Evolutionary conservation across 192 early-diverging fungal genomes (phyloP), one percentile per base, ranked within the genome.

Genomic region (Jimgerdemannia flammicorona): DNA sequence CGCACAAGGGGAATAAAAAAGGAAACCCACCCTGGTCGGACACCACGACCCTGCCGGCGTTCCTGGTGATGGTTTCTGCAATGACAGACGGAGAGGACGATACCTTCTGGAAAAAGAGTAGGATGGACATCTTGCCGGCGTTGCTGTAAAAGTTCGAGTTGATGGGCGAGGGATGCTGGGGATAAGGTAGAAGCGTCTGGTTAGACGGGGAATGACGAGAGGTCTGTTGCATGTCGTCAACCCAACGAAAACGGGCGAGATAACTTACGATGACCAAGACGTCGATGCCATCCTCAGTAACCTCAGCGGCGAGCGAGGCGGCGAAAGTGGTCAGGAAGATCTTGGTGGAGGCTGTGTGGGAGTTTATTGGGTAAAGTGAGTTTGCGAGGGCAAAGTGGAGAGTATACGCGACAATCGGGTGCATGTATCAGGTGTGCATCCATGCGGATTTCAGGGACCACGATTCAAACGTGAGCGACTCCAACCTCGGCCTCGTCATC

Each of bases 71-170:
- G 7, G 88, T 84, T 17, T 89, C 87, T 11, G 86, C 87, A 75
- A 89, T 85, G n/a, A 87, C 79, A 69, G 74, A 74, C 2, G 86
- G 87, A 63, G 72, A 65, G 20, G 78, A 81, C 39, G 86, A 80
- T 6, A 82, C 64, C 69, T 84, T 81, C 69, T 85, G 79, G 41
- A 85, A 77, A 20, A 77, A 69, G 14, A 70, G 66, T 11, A 88
- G 70, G 20, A 79, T 72, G 59, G 83, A 85, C 84, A 82, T 84
- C 59, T 80, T 75, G 40, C 85, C 83, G 41, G 84, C 84, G 43
- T 88, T 88, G 49, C 80, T 69, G 73, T 88, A 90, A 69, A 90
- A 90, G 66, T 83, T 86, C 72, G 88, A 88, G 49, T 82, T 70
- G 73, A 85, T 85, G 71, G 88, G 86, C 40, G 78, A 79, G 72